Percentiles rank a stretch among this genome's conserved stretches.
These are phyloP conservation scores for Rubia tinctorum DNA, from an alignment of 305 asterid genomes.

Conservation along the genomic window DNA sequence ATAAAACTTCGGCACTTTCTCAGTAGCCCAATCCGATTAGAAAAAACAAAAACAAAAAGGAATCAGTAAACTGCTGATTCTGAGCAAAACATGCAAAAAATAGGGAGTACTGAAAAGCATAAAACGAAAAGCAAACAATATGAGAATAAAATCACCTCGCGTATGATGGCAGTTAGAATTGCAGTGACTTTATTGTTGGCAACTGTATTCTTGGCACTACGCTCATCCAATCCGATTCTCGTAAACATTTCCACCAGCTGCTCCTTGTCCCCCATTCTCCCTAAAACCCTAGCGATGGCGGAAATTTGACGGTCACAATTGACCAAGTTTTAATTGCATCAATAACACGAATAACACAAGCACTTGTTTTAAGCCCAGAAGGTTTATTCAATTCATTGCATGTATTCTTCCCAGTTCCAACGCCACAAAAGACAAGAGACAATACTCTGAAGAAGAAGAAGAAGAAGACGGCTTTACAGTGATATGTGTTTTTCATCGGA, in stretches of 20 bases:
- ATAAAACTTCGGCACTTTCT: background rate
- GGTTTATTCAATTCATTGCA: background rate
- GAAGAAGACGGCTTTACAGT: too few relatives aligned
- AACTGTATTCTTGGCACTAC: slow-evolving; percentile 79
- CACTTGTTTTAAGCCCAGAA: background rate
- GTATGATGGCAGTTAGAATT: slow-evolving; percentile 71
- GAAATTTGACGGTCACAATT: background rate
- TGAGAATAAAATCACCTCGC: slow-evolving; percentile 49
- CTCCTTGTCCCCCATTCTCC: slow-evolving; percentile 39
- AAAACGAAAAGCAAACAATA: too few relatives aligned
- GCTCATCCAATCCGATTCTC: slow-evolving; percentile 78
- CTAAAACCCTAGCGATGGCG: background rate
- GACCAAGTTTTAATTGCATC: background rate
- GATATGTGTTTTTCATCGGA: too few relatives aligned
- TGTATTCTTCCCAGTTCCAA: background rate
- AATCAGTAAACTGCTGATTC: background rate
- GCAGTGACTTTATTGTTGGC: slow-evolving; percentile 85
- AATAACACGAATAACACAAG: background rate
- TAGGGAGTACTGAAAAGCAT: background rate
- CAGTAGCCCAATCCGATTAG: background rate
- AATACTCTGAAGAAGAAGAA: background rate
- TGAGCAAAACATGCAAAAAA: slow-evolving; percentile 1
- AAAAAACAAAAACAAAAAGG: background rate
- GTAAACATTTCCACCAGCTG: slow-evolving; percentile 50
- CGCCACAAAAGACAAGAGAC: background rate